Conservation (phyloP, 306 rosid genomes). For the Ochetophila trinervis region DNA sequence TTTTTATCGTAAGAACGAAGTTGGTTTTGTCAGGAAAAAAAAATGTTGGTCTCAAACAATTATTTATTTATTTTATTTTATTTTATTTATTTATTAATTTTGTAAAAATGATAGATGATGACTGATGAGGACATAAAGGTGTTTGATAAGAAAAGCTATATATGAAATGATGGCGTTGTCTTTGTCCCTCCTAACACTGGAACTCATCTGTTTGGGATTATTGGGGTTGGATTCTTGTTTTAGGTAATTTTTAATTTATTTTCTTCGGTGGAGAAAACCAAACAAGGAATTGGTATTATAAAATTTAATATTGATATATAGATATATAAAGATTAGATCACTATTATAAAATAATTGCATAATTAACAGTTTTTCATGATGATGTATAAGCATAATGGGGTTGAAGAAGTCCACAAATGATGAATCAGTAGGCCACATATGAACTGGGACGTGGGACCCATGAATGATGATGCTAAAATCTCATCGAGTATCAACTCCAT, state of each 20-base stretch:
- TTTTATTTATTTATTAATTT: conserved; percentile 13
- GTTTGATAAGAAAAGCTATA: conserved; percentile 42
- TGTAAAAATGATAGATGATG: conserved; percentile 49
- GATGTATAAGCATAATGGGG: conserved; percentile 22
- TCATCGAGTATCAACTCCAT: conserved; percentile 21
- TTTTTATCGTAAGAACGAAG: conserved; percentile 59
- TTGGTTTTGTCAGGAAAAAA: no score
- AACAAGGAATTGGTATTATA: conserved; percentile 3
- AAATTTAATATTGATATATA: background rate
- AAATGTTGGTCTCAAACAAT: conserved; percentile 38
- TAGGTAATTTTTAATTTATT: conserved; percentile 10
- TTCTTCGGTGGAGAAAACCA: conserved; percentile 1
- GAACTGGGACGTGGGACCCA: conserved; percentile 38
- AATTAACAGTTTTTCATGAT: conserved; percentile 24
- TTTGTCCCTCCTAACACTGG: conserved; percentile 40
- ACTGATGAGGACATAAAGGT: conserved; percentile 81
- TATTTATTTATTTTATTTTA: conserved; percentile 12
- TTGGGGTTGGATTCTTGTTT: conserved; percentile 31
- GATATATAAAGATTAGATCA: conserved; percentile 27
- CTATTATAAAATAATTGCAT: conserved; percentile 34
- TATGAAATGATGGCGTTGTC: conserved; percentile 53
- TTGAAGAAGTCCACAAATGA: conserved; percentile 46
- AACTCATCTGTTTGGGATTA: conserved; percentile 43
- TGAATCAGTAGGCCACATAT: conserved; percentile 32
- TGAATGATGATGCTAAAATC: conserved; percentile 25